Conservation (phyloP, 2,329 filamentous ascomycete species). For the Cladorrhinum sp. region DNA sequence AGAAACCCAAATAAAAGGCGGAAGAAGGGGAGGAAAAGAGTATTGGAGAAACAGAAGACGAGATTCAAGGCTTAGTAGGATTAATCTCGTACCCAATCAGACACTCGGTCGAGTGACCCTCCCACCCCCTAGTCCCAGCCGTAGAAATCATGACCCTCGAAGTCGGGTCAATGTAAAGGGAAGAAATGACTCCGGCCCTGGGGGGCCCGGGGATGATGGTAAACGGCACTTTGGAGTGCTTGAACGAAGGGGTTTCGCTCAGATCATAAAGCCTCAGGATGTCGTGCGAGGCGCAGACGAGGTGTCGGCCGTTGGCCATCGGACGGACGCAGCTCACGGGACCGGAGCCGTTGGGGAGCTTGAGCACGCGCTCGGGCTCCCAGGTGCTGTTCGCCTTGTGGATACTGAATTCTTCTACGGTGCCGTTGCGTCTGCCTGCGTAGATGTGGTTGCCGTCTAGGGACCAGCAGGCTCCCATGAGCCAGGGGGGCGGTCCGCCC, state of each 20-base stretch:
- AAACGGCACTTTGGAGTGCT: conserved; percentile 83
- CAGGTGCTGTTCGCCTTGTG: conserved; percentile 69
- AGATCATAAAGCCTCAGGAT: conserved; percentile 93
- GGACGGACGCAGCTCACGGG: conserved; percentile 82
- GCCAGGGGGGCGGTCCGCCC: conserved; percentile 89
- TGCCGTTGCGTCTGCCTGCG: conserved; percentile 83
- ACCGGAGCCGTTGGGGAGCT: conserved; percentile 84
- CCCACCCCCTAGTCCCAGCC: conserved; percentile 92
- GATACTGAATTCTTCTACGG: conserved; percentile 90
- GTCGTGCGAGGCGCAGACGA: conserved; percentile 91
- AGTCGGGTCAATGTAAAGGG: conserved; percentile 81
- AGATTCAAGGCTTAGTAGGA: conserved; percentile 19
- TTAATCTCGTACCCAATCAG: conserved; percentile 91
- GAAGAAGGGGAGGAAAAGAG: neutral
- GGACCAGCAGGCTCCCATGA: conserved; percentile 95
- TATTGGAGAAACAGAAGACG: too few species aligned
- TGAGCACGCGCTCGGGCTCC: conserved; percentile 73
- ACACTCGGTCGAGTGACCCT: conserved; percentile 84
- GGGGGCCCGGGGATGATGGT: conserved; percentile 89
- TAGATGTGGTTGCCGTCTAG: conserved; percentile 95
- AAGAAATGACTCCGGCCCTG: conserved; percentile 80
- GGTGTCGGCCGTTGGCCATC: conserved; percentile 89
- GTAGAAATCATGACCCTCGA: conserved; percentile 89
- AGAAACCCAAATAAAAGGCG: too few species aligned
- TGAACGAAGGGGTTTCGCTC: conserved; percentile 60